Evolutionary conservation across 1,284 basidiomycete genomes (phyloP), one percentile per base, ranked within the genome.

Genomic region (Microbotryomycetes sp.): DNA sequence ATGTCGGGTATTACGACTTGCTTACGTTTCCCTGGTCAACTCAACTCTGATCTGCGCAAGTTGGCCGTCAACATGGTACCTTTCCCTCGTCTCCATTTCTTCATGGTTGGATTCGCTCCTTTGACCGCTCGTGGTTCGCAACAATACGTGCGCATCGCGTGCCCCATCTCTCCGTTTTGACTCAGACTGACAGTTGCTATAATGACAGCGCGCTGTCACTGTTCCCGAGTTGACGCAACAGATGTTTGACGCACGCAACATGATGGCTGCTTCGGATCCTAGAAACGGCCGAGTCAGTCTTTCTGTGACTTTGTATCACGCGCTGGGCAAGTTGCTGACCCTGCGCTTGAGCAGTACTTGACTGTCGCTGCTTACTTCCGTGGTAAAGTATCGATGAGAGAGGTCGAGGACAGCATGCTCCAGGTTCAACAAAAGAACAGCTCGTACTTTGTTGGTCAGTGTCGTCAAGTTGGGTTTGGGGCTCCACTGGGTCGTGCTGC

Each of bases 1-100:
- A 98, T 98, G 96, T 92, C 89, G 56, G 94, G 94, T 76, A 89
- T 93, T 76, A 93, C 92, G 14, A 96, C 92, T 65, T 92, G 88
- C 77, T 80, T 96, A 78, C 91, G 91, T 63, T 97, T 98, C 91
- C 93, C 93, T 75, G 94, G 93, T 81, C 92, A 94, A 79, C 85
- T 97, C 74, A 97, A 97, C 85, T 97, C 93, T 59, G 93, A 97
- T 76, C 83, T 97, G 59, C 83, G 92, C 60, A 97, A 97, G 80
- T 81, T 97, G 70, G 93, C 92, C 68, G 93, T 97, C 77, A 97
- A 97, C 86, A 92, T 97, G 92, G 74, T 76, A 31, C 71, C 70
- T 49, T 72, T 71, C 67, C 70, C 70, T 47, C 68, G 93, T 86
- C 87, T 97, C 49, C 94, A 97, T 80, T 97, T 97, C 85, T 97